These are phyloP conservation scores for Sporothrix euskadiensis DNA, from an alignment of 2,329 filamentous ascomycete species.

Conservation along the genomic window DNA sequence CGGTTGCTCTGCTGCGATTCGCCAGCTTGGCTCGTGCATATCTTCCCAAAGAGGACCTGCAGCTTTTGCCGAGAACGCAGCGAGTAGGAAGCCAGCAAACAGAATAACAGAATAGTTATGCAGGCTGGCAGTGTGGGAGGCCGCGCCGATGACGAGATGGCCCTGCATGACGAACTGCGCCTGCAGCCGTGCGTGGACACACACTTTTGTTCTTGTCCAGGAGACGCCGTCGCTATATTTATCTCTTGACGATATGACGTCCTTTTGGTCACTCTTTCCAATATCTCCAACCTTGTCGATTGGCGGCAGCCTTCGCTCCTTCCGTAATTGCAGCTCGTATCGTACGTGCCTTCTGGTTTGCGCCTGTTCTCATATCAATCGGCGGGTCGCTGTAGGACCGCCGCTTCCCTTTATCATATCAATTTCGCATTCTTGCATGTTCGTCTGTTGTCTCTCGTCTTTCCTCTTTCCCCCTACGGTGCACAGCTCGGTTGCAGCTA, in stretches of 20 bases:
- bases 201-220: background rate
- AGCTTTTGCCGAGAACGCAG: slow-evolving; percentile 17
- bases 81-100: slow-evolving; percentile 11
- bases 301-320: background rate
- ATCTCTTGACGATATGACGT: background rate
- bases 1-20: slow-evolving; percentile 12
- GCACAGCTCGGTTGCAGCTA: background rate
- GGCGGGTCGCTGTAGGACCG: background rate
- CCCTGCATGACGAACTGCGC: slow-evolving; percentile 26
- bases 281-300: background rate
- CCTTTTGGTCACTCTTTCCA: background rate
- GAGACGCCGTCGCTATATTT: slow-evolving; percentile 21
- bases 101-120: too few species aligned
- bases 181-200: slow-evolving; percentile 12
- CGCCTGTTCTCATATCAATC: background rate
- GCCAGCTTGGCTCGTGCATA: slow-evolving; percentile 10
- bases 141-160: slow-evolving; percentile 26
- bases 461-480: background rate
- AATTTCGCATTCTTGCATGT: background rate
- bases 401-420: background rate
- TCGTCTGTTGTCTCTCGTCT: background rate
- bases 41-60: slow-evolving; percentile 15
- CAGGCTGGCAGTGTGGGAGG: background rate
- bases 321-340: background rate
- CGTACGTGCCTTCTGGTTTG: background rate